A percentile compares a stretch with the other conserved stretches of the same genome.
Conservation (phyloP, 306 rosid species). For the Dalbergia cochinchinensis region DNA sequence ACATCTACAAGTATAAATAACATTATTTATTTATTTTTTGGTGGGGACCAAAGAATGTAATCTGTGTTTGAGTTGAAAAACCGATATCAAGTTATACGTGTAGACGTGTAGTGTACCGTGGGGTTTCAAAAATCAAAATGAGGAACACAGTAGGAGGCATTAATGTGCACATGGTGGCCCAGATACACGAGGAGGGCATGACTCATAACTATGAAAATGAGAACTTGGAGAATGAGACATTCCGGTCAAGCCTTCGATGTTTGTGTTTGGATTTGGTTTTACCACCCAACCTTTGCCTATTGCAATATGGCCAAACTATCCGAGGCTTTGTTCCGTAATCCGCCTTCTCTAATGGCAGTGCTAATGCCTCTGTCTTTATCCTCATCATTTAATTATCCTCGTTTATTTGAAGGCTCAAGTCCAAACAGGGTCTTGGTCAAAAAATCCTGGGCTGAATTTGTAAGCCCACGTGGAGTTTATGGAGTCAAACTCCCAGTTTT, state of each 20-base stretch:
- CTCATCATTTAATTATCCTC: neutral
- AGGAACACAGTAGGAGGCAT: neutral
- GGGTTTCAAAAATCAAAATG: neutral
- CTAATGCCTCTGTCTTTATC: neutral
- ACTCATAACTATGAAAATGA: neutral
- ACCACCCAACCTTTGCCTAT: neutral
- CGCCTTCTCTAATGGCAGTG: neutral
- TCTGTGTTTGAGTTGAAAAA: neutral
- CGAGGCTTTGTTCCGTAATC: neutral
- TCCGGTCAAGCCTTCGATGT: slow-evolving; percentile 20
- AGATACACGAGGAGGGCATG: neutral
- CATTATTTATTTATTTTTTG: neutral
- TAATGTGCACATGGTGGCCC: slow-evolving; percentile 32
- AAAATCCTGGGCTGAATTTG: neutral
- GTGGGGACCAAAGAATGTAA: neutral
- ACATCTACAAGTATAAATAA: too few species aligned
- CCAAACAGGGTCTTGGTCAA: slow-evolving; percentile 18
- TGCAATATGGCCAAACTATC: neutral
- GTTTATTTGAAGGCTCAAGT: neutral
- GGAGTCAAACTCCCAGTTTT: neutral
- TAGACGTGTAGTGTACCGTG: neutral
- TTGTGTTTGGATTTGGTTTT: neutral
- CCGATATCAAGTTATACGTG: neutral
- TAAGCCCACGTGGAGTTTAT: slow-evolving; percentile 19
- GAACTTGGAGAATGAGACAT: too few species aligned